Percentiles rank a stretch among this genome's conserved stretches.
Conservation (phyloP, 108 stramenopile species). For the Cafeteria roenbergensis region DNA sequence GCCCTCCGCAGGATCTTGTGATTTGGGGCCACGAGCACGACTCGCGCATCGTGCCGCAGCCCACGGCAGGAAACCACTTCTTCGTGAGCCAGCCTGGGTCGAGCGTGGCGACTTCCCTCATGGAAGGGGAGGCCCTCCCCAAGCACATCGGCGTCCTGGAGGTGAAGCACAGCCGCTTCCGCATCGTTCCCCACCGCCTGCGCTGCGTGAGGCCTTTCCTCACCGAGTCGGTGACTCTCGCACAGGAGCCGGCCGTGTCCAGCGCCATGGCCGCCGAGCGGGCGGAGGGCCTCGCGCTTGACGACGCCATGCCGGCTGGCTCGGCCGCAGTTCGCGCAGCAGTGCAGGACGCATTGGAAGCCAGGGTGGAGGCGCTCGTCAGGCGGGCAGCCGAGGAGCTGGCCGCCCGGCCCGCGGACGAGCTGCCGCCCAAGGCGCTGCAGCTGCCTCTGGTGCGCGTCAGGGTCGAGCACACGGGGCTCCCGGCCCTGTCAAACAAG, state of each 20-base stretch:
- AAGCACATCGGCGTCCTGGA: slow-evolving; percentile 67
- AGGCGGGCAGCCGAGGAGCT: slow-evolving; percentile 31
- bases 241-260: slow-evolving; percentile 20
- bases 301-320: slow-evolving; percentile 41
- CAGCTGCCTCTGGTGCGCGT: slow-evolving; percentile 71
- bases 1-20: too few species aligned
- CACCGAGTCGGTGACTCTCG: slow-evolving; percentile 50
- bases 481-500: slow-evolving; percentile 73
- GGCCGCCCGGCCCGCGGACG: slow-evolving; percentile 30
- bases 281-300: slow-evolving; percentile 60
- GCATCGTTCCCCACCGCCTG: slow-evolving; percentile 31
- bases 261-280: slow-evolving; percentile 37
- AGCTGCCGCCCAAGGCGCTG: slow-evolving; percentile 29
- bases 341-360: slow-evolving; percentile 33
- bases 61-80: slow-evolving; percentile 67
- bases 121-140: slow-evolving; percentile 61
- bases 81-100: slow-evolving; percentile 85
- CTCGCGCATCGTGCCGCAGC: slow-evolving; percentile 54
- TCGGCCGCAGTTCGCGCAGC: not conserved
- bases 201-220: slow-evolving; percentile 59
- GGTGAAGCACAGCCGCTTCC: slow-evolving; percentile 51
- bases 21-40: slow-evolving; percentile 94
- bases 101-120: slow-evolving; percentile 72
- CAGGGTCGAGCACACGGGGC: slow-evolving; percentile 81
- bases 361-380: slow-evolving; percentile 53